A percentile compares a stretch with the other conserved stretches of the same genome.
Conservation (phyloP, 1,284 basidiomycete genomes). For the Sanghuangporus weigelae region DNA sequence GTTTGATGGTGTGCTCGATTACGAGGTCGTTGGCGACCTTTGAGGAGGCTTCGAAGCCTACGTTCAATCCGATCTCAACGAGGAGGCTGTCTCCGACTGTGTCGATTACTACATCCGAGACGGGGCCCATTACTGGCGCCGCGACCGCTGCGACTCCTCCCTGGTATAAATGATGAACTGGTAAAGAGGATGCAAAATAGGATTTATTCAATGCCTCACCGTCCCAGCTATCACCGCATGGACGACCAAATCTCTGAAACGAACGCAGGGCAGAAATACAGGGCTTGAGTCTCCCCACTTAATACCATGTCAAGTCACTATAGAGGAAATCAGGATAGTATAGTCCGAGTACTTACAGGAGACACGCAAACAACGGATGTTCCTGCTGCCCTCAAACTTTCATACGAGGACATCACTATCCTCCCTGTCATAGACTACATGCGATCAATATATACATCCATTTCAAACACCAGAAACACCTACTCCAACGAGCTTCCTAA, state of each 20-base stretch:
- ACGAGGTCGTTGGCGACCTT: constrained; percentile 51
- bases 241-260: constrained; percentile 57
- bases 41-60: constrained; percentile 46
- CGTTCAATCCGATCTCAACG: constrained; percentile 49
- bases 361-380: constrained; percentile 57
- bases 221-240: constrained; percentile 58
- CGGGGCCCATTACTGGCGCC: constrained; percentile 49
- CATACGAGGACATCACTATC: constrained; percentile 61
- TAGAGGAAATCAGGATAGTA: not conserved
- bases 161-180: constrained; percentile 25
- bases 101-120: constrained; percentile 46
- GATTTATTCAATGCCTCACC: constrained; percentile 30
- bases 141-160: constrained; percentile 55
- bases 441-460: not conserved
- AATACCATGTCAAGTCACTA: not conserved
- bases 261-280: constrained; percentile 57
- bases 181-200: not conserved
- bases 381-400: constrained; percentile 54
- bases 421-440: constrained; percentile 56
- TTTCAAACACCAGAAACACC: constrained; percentile 23
- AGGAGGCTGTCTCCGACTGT: constrained; percentile 50
- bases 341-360: constrained; percentile 37
- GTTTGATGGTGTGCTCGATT: constrained; percentile 44
- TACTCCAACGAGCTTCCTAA: constrained; percentile 59
- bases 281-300: constrained; percentile 65